Base-by-base conservation (phyloP, 2,329 filamentous ascomycete genomes). In the Pleomassaria siparia region DNA sequence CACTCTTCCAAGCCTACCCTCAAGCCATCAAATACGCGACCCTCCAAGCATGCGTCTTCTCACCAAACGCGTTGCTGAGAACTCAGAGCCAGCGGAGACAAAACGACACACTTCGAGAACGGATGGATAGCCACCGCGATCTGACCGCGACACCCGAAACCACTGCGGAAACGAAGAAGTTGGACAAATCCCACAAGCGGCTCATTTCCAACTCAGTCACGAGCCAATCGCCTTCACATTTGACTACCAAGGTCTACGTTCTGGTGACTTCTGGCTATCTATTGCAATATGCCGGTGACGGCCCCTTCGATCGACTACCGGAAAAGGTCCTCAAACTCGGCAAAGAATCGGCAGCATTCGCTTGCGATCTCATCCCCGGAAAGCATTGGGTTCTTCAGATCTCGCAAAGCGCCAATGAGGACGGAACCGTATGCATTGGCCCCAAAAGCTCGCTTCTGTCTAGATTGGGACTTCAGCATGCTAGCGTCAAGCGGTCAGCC, bases 1-100 rank as follows among this genome's bases (percentile, higher is more conserved):
- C 90, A 2, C 74, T 96, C 11, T 95, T 91, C 67, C 88, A 95
- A 67, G 90, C 89, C 11, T 95, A 91, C 65, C 87, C 89, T 0
- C 91, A 95, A 69, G 84, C 89, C 2, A 80, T 89, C 56, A 91
- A 88, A 62, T 83, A 94, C 67, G 84, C 83, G 10, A 83, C 80
- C 13, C 75, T 95, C 2, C 80, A 85, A 21, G 80, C 87, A 13
- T 86, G 86, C 29, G 81, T 80, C 2, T 72, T 87, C 10, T 82
- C 87, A 1, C 80, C 86, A 1, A 91, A 95, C 51, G 72, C 80
- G 1, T 81, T 94, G 39, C 67, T 90, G 42, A 82, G 86, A 28
- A 50, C 72, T 81, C 53, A 78, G 53, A 72, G 70, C 40, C 81
- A 83, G 53, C 78, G 79, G 43, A 75, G 76, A 50, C 80, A 78